Percentiles rank a stretch among this genome's conserved stretches.
phyloP scores from a whole-genome alignment of 2,329 filamentous ascomycete genomes.

The Exserohilum turcica region DNA sequence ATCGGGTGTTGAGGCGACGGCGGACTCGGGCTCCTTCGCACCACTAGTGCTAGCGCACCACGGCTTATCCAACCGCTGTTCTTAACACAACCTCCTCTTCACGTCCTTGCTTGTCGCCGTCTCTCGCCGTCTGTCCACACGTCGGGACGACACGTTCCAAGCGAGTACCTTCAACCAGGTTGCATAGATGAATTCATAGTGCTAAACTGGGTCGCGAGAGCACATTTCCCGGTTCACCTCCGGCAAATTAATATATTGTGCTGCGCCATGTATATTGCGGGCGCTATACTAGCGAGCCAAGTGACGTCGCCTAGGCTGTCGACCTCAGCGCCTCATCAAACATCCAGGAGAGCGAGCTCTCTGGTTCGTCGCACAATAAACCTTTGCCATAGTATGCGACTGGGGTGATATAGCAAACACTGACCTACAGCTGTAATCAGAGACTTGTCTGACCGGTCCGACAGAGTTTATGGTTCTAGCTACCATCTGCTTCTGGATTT shows the following conservation, averaged over 20 bases:
- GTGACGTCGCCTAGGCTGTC: neutral
- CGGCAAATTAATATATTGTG: slow-evolving; percentile 19
- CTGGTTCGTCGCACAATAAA: neutral
- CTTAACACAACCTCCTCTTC: neutral
- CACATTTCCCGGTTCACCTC: slow-evolving; percentile 17
- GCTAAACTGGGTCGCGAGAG: slow-evolving; percentile 11
- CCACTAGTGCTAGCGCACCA: slow-evolving; percentile 6
- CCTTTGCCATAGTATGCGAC: neutral
- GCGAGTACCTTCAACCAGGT: slow-evolving; percentile 22
- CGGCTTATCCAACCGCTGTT: neutral
- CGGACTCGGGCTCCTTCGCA: neutral
- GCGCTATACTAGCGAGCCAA: slow-evolving; percentile 5
- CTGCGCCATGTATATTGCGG: slow-evolving; percentile 22
- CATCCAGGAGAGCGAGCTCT: neutral
- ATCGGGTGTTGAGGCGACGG: neutral
- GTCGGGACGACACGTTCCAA: slow-evolving; percentile 2
- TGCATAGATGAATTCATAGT: slow-evolving; percentile 14
- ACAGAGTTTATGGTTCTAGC: neutral
- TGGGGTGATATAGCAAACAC: neutral
- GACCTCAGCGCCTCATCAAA: neutral
- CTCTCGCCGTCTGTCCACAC: neutral
- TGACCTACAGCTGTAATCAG: no score
- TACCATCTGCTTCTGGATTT: neutral
- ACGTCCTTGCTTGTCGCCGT: neutral
- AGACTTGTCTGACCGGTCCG: no score